Conservation (phyloP, 306 rosid genomes). For the Albizia julibrissin region DNA sequence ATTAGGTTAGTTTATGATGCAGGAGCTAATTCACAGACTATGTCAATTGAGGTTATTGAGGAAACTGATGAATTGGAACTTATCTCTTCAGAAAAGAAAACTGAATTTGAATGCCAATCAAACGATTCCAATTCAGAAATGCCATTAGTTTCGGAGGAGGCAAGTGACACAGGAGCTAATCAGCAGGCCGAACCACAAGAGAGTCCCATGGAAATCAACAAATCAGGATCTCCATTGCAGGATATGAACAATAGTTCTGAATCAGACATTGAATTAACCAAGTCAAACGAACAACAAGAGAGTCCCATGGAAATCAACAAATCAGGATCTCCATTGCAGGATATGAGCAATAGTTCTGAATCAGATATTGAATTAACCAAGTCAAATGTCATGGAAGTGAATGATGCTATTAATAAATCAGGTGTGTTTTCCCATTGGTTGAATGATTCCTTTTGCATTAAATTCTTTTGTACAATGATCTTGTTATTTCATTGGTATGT, state of each 20-base stretch:
- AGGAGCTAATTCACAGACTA: constrained; percentile 28
- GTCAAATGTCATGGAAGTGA: constrained; percentile 13
- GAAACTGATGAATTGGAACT: constrained; percentile 41
- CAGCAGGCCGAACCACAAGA: constrained; percentile 16
- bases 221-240: not conserved
- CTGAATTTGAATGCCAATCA: not conserved
- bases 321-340: not conserved
- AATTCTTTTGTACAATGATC: not conserved
- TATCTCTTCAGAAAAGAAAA: constrained; percentile 28
- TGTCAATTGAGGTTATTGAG: constrained; percentile 2
- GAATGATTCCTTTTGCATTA: not conserved
- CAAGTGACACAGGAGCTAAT: not conserved
- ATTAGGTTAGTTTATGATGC: constrained; percentile 14
- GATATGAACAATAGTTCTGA: not conserved
- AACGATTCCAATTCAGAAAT: constrained; percentile 12
- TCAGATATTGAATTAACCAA: constrained; percentile 4
- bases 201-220: not conserved
- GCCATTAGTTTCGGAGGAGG: not conserved
- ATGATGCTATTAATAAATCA: constrained; percentile 2
- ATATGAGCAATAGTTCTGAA: not conserved
- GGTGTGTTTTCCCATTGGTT: constrained; percentile 33
- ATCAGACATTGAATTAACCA: not conserved
- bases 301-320: not conserved
- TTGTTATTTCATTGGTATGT: not conserved
- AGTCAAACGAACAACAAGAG: constrained; percentile 17